Percentiles rank a stretch among this genome's conserved stretches.
These are phyloP conservation scores for Fusarium xyrophilum DNA, from an alignment of 2,329 filamentous ascomycete species.

Conservation along the genomic window DNA sequence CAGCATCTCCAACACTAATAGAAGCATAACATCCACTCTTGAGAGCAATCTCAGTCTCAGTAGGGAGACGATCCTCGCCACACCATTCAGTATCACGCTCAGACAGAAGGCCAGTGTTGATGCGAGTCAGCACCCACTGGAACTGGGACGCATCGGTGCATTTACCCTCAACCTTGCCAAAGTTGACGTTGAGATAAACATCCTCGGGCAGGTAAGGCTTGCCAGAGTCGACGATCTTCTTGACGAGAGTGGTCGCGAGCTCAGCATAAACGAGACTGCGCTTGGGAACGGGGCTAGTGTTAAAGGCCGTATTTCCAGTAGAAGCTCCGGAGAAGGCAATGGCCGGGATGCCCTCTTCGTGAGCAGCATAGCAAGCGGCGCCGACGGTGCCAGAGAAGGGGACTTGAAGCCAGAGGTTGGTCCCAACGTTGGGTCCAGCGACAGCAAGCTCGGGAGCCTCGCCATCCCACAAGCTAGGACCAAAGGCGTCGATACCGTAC, in stretches of 20 bases:
- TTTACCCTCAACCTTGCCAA: slow-evolving; percentile 58
- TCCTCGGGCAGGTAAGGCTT: slow-evolving; percentile 68
- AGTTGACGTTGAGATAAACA: slow-evolving; percentile 74
- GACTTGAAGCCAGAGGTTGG: slow-evolving; percentile 63
- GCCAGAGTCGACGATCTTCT: slow-evolving; percentile 61
- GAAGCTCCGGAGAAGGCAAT: slow-evolving; percentile 70
- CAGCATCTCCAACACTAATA: slow-evolving; percentile 67
- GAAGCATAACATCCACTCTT: slow-evolving; percentile 65
- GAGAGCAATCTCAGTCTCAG: slow-evolving; percentile 61
- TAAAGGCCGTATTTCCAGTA: slow-evolving; percentile 59
- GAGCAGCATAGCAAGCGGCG: slow-evolving; percentile 64
- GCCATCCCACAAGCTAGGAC: slow-evolving; percentile 59
- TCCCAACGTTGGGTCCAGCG: slow-evolving; percentile 66
- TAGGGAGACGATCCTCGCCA: slow-evolving; percentile 61
- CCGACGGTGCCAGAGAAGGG: slow-evolving; percentile 73
- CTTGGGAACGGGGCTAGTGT: slow-evolving; percentile 58
- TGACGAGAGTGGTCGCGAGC: slow-evolving; percentile 64
- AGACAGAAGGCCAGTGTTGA: slow-evolving; percentile 62
- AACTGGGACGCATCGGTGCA: slow-evolving; percentile 63
- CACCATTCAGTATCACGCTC: slow-evolving; percentile 65
- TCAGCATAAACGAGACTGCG: slow-evolving; percentile 69
- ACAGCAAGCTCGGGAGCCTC: slow-evolving; percentile 68
- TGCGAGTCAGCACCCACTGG: slow-evolving; percentile 68
- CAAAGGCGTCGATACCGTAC: slow-evolving; percentile 65
- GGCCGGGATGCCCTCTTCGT: slow-evolving; percentile 64